Base-by-base conservation (phyloP, 108 stramenopile genomes). In the Pseudonitzschia pungens region DNA sequence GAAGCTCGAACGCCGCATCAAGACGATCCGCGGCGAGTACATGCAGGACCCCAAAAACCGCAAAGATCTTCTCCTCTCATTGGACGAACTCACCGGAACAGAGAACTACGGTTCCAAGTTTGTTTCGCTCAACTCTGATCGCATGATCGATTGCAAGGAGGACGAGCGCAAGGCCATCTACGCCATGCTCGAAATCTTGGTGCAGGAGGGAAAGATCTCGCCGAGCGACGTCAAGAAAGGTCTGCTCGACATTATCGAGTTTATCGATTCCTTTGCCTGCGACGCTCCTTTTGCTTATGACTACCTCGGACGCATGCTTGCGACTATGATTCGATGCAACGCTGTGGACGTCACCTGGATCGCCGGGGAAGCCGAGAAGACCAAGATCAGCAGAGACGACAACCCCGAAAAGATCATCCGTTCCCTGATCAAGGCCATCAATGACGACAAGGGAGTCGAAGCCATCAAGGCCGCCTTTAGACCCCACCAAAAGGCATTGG, bases 61-160 rank as follows among this genome's bases (percentile, higher is more conserved):
- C 41, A 77, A 83, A 11, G 93, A 94, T 63, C 77, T 94, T 0
- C 55, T 91, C 24, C 70, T 90, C 12, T 82, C 89, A 9, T 56
- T 89, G 64, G 87, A 90, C 53, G 93, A 94, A 63, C 59, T 91
- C 2, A 56, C 45, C 60, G 84, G 76, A 26, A 87, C 87, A 24
- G 78, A 82, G 0, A 71, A 87, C 69, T 86, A 85, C 36, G 83
- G 84, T 40, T 62, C 67, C 14, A 79, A 69, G 3, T 79, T 94
- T 58, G 87, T 89, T 36, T 77, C 82, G 65, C 56, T 69, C 32
- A 84, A 78, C 65, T 54, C 72, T 1, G 90, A 94, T 51, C n/a
- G 69, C 54, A 60, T 87, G 32, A 77, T 87, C 29, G 89, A 91
- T 40, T 87, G 87, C 81, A 91, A 90, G 71, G 85, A 84, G 22